These are phyloP conservation scores for Auriscalpium microsporum DNA, from an alignment of 768 basidiomycete genomes.

Conservation along the genomic window DNA sequence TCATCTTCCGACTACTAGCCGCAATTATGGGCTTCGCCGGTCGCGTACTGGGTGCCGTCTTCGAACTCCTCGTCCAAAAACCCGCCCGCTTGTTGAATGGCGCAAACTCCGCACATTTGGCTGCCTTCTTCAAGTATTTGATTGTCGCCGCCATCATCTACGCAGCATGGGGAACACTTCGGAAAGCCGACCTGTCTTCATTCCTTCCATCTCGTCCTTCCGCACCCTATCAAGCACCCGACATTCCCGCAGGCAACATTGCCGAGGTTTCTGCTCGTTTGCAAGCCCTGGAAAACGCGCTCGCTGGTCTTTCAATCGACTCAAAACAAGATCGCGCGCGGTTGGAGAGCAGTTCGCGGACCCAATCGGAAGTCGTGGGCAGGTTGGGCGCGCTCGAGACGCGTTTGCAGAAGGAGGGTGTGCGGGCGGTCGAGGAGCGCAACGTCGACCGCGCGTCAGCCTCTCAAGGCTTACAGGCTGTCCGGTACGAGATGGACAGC, in stretches of 20 bases:
- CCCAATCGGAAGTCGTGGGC: conserved; percentile 43
- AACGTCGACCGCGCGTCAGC: conserved; percentile 28
- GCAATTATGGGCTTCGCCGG: conserved; percentile 15
- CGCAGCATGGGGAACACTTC: conserved; percentile 37
- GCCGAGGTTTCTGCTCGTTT: conserved; percentile 58
- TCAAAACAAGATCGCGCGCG: conserved; percentile 40
- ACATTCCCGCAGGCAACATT: conserved; percentile 54
- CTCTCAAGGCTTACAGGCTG: conserved; percentile 22
- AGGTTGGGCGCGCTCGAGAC: conserved; percentile 51
- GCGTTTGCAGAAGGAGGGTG: conserved; percentile 39
- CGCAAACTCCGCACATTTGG: conserved; percentile 25
- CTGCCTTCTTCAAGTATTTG: conserved; percentile 32
- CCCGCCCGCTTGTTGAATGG: conserved; percentile 35
- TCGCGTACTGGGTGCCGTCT: conserved; percentile 38
- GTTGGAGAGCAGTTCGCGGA: conserved; percentile 44
- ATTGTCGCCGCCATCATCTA: conserved; percentile 36
- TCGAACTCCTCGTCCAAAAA: conserved; percentile 40
- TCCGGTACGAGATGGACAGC: conserved; percentile 13
- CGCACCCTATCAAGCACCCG: conserved; percentile 42
- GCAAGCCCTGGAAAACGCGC: conserved; percentile 50
- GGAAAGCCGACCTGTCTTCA: conserved; percentile 17
- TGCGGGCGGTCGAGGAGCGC: conserved; percentile 44
- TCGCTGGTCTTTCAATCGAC: conserved; percentile 53
- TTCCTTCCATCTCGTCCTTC: conserved; percentile 17
- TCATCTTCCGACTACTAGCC: conserved; percentile 15